Evolutionary conservation across 495 filamentous ascomycete species (phyloP).

Genomic region (Evernia prunastri): DNA sequence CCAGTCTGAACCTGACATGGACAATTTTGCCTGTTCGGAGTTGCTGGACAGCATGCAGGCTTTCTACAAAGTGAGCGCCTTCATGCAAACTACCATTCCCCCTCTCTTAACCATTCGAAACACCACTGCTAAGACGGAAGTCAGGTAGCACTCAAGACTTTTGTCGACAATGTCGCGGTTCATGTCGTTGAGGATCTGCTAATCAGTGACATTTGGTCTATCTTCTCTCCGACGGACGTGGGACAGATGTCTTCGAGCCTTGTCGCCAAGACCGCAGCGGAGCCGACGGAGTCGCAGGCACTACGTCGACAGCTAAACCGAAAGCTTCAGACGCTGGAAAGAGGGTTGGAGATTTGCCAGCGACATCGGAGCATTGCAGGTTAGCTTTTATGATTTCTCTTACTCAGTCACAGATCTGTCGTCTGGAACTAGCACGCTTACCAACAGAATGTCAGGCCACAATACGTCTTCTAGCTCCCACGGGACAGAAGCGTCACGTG

Average conservation of each 20-base stretch:
- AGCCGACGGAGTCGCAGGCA: constrained; percentile 12
- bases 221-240: constrained; percentile 17
- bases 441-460: background rate
- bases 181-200: constrained; percentile 30
- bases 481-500: background rate
- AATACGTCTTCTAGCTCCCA: background rate
- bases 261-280: constrained; percentile 9
- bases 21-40: constrained; percentile 39
- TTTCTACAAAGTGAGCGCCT: constrained; percentile 41
- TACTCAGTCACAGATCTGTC: background rate
- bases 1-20: constrained; percentile 33
- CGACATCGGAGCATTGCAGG: constrained; percentile 11
- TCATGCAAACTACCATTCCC: background rate
- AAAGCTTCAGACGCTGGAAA: constrained; percentile 9
- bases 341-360: constrained; percentile 11
- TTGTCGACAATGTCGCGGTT: constrained; percentile 30
- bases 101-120: background rate
- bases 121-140: constrained; percentile 17
- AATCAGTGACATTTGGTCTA: constrained; percentile 20
- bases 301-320: constrained; percentile 7
- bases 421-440: background rate
- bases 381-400: background rate
- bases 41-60: constrained; percentile 44
- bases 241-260: constrained; percentile 6
- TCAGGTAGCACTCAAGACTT: constrained; percentile 33